Percentiles rank a stretch among this genome's conserved stretches.
phyloP scores from a whole-genome alignment of 805 yeast genomes.

The Lipomyces spencermartinsiae region DNA sequence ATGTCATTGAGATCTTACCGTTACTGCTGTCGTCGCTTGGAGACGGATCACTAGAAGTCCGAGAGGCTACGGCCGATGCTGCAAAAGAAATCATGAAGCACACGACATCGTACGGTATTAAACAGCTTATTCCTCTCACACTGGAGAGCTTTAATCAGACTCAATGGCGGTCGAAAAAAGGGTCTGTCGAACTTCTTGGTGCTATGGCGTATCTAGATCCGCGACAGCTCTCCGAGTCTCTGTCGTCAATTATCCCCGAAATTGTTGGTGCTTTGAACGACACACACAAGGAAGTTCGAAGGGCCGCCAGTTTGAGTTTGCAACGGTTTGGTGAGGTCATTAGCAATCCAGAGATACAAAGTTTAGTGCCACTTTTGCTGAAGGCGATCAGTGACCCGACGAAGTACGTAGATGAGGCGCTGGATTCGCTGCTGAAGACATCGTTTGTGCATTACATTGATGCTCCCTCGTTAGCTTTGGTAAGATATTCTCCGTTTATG shows the following conservation, averaged over 20 bases:
- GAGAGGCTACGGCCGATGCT: conserved; percentile 87
- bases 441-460: conserved; percentile 97
- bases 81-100: conserved; percentile 86
- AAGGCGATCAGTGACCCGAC: conserved; percentile 97
- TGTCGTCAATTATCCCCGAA: conserved; percentile 92
- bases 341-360: conserved; percentile 94
- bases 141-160: conserved; percentile 82
- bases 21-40: conserved; percentile 81
- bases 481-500: conserved; percentile 43
- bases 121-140: conserved; percentile 88
- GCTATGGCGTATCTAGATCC: conserved; percentile 98
- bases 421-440: conserved; percentile 84
- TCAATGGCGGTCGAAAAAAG: conserved; percentile 96
- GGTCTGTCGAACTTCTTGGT: conserved; percentile 94
- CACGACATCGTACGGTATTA: conserved; percentile 92
- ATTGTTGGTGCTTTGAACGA: conserved; percentile 94
- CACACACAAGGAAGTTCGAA: conserved; percentile 94
- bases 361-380: conserved; percentile 82
- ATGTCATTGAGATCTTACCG: conserved; percentile 87
- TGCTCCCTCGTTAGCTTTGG: conserved; percentile 95
- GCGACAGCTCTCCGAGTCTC: conserved; percentile 84
- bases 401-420: conserved; percentile 81
- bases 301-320: conserved; percentile 88
- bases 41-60: conserved; percentile 81
- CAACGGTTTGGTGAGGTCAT: conserved; percentile 96